Evolutionary conservation across 768 basidiomycete species (phyloP).

Genomic region (Scleroderma citrinum): DNA sequence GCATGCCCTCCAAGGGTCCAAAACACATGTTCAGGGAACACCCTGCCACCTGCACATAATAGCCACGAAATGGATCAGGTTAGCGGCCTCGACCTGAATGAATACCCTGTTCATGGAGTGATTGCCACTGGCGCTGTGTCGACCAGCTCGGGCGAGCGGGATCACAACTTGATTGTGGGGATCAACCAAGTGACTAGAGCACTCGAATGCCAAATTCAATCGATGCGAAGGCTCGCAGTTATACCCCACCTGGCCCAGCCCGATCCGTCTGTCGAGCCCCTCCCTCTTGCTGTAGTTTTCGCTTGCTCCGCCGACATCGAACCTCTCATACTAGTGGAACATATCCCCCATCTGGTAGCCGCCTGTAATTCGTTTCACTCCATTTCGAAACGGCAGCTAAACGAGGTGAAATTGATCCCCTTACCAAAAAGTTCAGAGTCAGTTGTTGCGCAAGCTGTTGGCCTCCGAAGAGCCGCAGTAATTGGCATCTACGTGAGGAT

Average conservation of each 20-base stretch:
- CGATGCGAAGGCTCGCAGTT: conserved; percentile 18
- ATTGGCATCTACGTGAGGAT: conserved; percentile 62
- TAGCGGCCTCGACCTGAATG: no score
- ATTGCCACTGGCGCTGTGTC: no score
- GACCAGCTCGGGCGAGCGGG: no score
- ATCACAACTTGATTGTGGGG: conserved; percentile 50
- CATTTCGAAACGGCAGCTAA: conserved; percentile 6
- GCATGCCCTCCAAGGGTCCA: conserved; percentile 9
- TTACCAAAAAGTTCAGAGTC: conserved; percentile 65
- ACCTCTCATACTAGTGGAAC: conserved; percentile 63
- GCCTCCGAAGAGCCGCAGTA: conserved; percentile 59
- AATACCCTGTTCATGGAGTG: no score
- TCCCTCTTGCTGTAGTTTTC: conserved; percentile 42
- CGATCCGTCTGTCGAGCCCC: conserved; percentile 1
- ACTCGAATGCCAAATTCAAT: conserved; percentile 53
- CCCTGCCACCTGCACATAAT: conserved; percentile 21
- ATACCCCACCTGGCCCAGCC: not conserved
- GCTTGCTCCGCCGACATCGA: conserved; percentile 74
- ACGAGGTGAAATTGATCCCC: conserved; percentile 50
- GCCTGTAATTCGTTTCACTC: conserved; percentile 53
- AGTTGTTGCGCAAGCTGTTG: conserved; percentile 53
- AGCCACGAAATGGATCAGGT: no score
- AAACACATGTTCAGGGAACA: conserved; percentile 5
- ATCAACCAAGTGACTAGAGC: conserved; percentile 76
- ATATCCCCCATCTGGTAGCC: conserved; percentile 73